These are phyloP conservation scores for Sungouiozyma intestinalis DNA, from an alignment of 805 yeast genomes.

Conservation along the genomic window DNA sequence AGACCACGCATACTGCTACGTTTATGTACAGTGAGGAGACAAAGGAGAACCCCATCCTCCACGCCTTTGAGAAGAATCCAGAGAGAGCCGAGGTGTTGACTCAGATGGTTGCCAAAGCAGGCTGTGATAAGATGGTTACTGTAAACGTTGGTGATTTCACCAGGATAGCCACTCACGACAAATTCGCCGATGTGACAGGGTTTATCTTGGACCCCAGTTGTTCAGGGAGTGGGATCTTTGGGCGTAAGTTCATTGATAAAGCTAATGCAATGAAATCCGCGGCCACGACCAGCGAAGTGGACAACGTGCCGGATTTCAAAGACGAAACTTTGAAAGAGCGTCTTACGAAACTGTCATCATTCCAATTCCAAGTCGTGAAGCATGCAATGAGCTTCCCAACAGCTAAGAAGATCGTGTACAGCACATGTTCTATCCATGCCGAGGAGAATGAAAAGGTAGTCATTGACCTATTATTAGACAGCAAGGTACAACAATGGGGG, in stretches of 20 bases:
- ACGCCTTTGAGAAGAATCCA: constrained; percentile 82
- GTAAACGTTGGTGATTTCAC: constrained; percentile 45
- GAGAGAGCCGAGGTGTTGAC: constrained; percentile 58
- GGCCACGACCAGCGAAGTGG: neutral
- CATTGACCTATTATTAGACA: constrained; percentile 59
- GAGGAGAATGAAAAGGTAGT: constrained; percentile 94
- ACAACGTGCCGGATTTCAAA: constrained; percentile 12
- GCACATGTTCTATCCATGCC: constrained; percentile 91
- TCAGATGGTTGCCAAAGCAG: constrained; percentile 74
- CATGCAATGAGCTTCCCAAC: constrained; percentile 80
- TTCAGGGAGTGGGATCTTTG: constrained; percentile 95
- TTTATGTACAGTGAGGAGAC: constrained; percentile 13
- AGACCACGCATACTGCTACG: constrained; percentile 75
- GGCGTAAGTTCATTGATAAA: constrained; percentile 56
- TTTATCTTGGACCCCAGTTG: constrained; percentile 93
- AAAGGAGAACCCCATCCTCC: constrained; percentile 12
- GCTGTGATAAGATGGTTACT: constrained; percentile 36
- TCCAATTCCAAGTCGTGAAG: constrained; percentile 78
- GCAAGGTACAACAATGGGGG: constrained; percentile 51
- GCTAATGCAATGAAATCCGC: constrained; percentile 21
- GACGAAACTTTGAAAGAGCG: constrained; percentile 36
- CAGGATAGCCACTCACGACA: constrained; percentile 33
- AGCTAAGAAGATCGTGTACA: constrained; percentile 73
- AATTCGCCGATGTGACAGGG: constrained; percentile 60
- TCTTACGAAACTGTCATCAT: constrained; percentile 63